Evolutionary conservation across 192 early-diverging fungal species (phyloP).

Genomic region (Gryganskiella cystojenkinii): DNA sequence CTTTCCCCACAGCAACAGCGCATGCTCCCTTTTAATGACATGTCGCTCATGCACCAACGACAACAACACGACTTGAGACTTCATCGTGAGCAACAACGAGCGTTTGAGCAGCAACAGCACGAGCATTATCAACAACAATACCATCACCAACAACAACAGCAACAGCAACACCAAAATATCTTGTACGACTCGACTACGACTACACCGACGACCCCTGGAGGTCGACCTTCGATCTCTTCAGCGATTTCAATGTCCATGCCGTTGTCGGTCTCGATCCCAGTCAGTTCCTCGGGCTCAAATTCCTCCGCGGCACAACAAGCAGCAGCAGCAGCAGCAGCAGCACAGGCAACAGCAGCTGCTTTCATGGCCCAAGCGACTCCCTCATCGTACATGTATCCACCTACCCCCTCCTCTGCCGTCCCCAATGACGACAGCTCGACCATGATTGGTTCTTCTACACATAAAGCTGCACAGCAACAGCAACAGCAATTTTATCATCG

Average conservation of each 20-base stretch:
- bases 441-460: conserved; percentile 12
- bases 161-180: conserved; percentile 2
- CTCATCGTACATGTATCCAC: background rate
- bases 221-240: conserved; percentile 26
- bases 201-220: conserved; percentile 8
- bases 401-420: too few species aligned
- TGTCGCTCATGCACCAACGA: conserved; percentile 28
- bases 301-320: background rate
- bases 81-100: conserved; percentile 30
- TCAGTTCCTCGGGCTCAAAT: conserved; percentile 16
- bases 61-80: conserved; percentile 24
- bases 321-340: background rate
- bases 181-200: conserved; percentile 20
- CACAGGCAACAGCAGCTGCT: background rate
- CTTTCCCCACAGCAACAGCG: conserved; percentile 16
- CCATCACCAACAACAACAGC: conserved; percentile 1
- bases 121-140: conserved; percentile 1
- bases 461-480: background rate
- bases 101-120: conserved; percentile 13
- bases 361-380: background rate
- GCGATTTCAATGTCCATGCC: conserved; percentile 36
- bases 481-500: background rate
- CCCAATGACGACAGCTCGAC: conserved; percentile 9
- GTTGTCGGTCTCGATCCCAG: conserved; percentile 22
- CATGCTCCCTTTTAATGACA: conserved; percentile 18